Base-by-base conservation (phyloP, 2,329 filamentous ascomycete genomes). In the Tolypocladium ophioglossoides region DNA sequence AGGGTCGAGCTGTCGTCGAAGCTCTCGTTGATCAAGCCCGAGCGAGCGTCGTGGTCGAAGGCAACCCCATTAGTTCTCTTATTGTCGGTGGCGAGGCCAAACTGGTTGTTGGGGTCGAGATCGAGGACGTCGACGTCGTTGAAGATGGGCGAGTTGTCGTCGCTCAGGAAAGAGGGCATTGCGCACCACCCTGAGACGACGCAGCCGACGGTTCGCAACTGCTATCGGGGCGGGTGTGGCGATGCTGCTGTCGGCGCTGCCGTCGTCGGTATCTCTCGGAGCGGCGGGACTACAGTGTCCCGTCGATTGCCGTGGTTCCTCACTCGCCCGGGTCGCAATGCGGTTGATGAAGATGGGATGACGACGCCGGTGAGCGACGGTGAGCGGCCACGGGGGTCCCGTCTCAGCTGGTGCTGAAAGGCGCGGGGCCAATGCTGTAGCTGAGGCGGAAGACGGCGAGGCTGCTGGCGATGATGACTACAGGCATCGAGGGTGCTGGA, bases 121-220 rank as follows among this genome's bases (percentile, higher is more conserved):
- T 75, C 66, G 58, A 77, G 66, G 55, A 77, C 66, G 58, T 74
- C 72, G 56, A 69, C 63, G 62, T 72, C 68, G 56, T 68, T 69
- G 54, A 73, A 73, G 59, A 70, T 68, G 59, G 68, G 69, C 60
- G 70, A 68, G 67, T 67, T 71, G 57, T 74, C 69, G 67, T 78
- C 71, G 65, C 72, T 71, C 60, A 79, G 64, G 66, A 79, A 80
- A 59, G 77, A 79, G 71, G 78, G 78, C 78, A 81, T 81, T 62
- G 69, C 68, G 67, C 56, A 55, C 52, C 53, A 24, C 14, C 9
- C 34, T 10, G 38, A 40, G 20, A 16, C 24, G 49, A 40, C 38
- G 39, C 34, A 24, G 50, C 6, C 14, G 24, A 32, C 44, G 18
- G 44, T 24, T 20, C 44, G 44, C 18, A 20, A 14, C 5, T n/a